Evolutionary conservation across 768 basidiomycete species (phyloP).

Genomic region (Mycena olivaceomarginata): DNA sequence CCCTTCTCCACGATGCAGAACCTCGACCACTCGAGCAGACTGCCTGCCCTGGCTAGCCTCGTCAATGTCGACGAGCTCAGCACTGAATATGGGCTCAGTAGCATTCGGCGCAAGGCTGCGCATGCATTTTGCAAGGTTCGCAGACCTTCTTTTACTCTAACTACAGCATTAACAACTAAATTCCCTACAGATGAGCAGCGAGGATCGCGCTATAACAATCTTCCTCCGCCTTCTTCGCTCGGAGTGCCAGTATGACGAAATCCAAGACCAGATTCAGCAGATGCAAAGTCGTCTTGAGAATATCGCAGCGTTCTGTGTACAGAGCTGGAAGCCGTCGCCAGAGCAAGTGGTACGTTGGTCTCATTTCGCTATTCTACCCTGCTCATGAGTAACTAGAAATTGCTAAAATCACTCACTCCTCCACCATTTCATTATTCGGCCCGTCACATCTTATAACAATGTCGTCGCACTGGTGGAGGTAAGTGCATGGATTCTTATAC

Average conservation of each 20-base stretch:
- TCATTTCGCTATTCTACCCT: background rate
- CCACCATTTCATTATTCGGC: constrained; percentile 16
- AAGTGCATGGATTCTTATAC: background rate
- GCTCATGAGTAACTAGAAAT: constrained; percentile 1
- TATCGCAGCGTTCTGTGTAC: background rate
- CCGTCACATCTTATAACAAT: constrained; percentile 9
- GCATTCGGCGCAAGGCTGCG: background rate
- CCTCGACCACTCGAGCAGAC: background rate
- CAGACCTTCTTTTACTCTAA: background rate
- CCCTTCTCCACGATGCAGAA: background rate
- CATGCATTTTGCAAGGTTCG: constrained; percentile 5
- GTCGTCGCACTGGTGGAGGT: background rate
- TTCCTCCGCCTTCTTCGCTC: background rate
- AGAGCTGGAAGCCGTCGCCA: constrained; percentile 1
- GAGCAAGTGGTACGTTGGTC: background rate
- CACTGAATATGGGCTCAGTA: background rate
- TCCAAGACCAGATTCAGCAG: no score
- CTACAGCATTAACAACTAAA: no score
- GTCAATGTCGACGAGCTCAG: constrained; percentile 12
- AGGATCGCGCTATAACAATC: background rate
- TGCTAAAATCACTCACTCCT: constrained; percentile 7
- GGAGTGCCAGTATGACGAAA: background rate
- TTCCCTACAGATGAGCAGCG: background rate
- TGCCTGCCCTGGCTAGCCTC: background rate
- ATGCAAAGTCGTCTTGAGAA: background rate